Percentiles rank a stretch among this genome's conserved stretches.
Evolutionary conservation across 352 stramenopile genomes (phyloP).

Genomic region (Peronosclerospora sorghi): DNA sequence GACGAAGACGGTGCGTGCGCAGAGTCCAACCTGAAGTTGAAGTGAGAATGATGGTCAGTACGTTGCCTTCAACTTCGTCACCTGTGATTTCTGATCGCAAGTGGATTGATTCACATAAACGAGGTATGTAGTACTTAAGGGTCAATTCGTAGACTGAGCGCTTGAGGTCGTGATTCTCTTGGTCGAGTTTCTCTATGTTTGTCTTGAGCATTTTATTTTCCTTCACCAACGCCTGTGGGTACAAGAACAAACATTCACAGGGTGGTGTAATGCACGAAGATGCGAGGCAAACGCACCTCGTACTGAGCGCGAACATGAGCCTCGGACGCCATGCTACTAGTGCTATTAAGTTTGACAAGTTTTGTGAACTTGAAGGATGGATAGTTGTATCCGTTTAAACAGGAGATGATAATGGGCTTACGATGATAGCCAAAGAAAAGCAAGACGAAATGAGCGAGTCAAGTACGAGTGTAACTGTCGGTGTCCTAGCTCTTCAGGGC

Average conservation of each 20-base stretch:
- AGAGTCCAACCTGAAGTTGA: slow-evolving; percentile 47
- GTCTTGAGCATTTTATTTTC: slow-evolving; percentile 81
- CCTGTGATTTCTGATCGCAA: slow-evolving; percentile 2
- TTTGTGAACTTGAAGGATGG: neutral
- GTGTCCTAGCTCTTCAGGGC: slow-evolving; percentile 84
- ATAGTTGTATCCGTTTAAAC: neutral
- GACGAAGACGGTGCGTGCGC: slow-evolving; percentile 24
- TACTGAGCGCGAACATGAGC: slow-evolving; percentile 74
- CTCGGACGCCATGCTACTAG: slow-evolving; percentile 61
- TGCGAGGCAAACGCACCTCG: slow-evolving; percentile 30
- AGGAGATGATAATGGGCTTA: slow-evolving; percentile 1
- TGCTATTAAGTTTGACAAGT: neutral
- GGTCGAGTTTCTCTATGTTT: slow-evolving; percentile 74
- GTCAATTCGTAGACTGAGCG: slow-evolving; percentile 85
- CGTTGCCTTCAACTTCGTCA: slow-evolving; percentile 6
- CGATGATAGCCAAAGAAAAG: too few species aligned
- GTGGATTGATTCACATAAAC: slow-evolving; percentile 1
- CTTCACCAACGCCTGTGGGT: slow-evolving; percentile 53
- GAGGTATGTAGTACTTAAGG: slow-evolving; percentile 46
- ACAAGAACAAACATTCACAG: neutral
- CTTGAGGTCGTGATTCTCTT: slow-evolving; percentile 85
- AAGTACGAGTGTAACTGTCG: slow-evolving; percentile 41
- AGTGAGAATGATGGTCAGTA: slow-evolving; percentile 15
- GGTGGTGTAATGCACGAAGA: neutral
- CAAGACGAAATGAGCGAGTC: slow-evolving; percentile 1